A percentile compares a stretch with the other conserved stretches of the same genome.
Conservation (phyloP, 2,329 filamentous ascomycete species). For the Neopestalotiopsis clavispora region DNA sequence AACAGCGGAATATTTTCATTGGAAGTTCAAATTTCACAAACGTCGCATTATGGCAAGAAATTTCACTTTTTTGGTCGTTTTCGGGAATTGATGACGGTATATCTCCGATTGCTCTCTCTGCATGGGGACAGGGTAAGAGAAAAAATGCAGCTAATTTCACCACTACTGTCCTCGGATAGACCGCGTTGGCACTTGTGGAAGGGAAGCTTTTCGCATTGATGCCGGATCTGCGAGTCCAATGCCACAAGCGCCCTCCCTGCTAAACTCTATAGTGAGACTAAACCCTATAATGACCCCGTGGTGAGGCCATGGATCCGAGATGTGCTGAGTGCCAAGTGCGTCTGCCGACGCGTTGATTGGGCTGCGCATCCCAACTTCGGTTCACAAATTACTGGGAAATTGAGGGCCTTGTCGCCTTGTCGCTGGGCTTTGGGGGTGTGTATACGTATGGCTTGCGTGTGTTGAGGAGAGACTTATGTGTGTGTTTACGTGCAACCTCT, state of each 20-base stretch:
- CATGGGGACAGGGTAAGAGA: background rate
- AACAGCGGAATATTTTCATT: background rate
- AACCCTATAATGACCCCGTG: background rate
- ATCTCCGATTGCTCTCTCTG: too few species aligned
- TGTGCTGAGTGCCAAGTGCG: background rate
- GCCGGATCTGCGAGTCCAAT: background rate
- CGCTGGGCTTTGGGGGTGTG: too few species aligned
- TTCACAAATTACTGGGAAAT: too few species aligned
- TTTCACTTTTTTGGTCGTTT: too few species aligned
- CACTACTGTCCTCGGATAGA: background rate
- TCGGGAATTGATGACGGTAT: too few species aligned
- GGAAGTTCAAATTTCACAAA: background rate
- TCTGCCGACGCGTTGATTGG: too few species aligned
- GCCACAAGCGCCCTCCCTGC: background rate
- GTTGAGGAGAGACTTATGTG: too few species aligned
- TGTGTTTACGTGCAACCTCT: too few species aligned
- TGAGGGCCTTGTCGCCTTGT: too few species aligned
- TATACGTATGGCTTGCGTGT: too few species aligned
- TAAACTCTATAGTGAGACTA: background rate
- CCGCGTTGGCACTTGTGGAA: background rate
- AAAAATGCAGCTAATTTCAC: background rate
- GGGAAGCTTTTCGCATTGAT: background rate
- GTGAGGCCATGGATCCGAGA: background rate
- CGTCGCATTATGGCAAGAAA: too few species aligned
- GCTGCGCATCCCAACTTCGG: too few species aligned